Conservation (phyloP, 2,329 filamentous ascomycete genomes). For the Passalora sequoiae region DNA sequence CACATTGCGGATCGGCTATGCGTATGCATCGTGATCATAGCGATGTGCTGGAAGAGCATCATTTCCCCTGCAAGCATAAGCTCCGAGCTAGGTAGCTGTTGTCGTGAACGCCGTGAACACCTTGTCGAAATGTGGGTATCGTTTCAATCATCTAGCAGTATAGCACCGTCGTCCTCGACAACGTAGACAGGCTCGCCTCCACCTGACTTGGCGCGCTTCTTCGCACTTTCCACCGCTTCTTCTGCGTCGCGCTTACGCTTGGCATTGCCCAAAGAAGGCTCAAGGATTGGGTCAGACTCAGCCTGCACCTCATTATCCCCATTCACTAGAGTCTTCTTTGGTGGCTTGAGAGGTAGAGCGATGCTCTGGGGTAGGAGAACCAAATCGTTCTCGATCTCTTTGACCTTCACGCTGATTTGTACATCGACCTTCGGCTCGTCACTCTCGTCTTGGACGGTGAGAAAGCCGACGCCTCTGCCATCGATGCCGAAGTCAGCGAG, state of each 20-base stretch:
- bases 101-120: slow-evolving; percentile 2
- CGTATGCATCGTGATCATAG: background rate
- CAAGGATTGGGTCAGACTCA: slow-evolving; percentile 1
- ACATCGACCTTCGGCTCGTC: slow-evolving; percentile 78
- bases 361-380: slow-evolving; percentile 17
- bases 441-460: slow-evolving; percentile 79
- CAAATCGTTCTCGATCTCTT: slow-evolving; percentile 12
- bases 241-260: slow-evolving; percentile 31
- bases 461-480: slow-evolving; percentile 57
- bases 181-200: slow-evolving; percentile 18
- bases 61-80: background rate
- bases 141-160: slow-evolving; percentile 24
- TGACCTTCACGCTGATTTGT: slow-evolving; percentile 47
- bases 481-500: slow-evolving; percentile 71
- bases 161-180: slow-evolving; percentile 28
- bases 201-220: slow-evolving; percentile 24
- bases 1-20: background rate
- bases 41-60: background rate
- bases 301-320: slow-evolving; percentile 15
- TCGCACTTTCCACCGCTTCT: slow-evolving; percentile 20
- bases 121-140: slow-evolving; percentile 1
- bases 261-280: slow-evolving; percentile 5
- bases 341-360: slow-evolving; percentile 20
- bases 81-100: background rate
- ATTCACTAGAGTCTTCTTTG: slow-evolving; percentile 17